phyloP scores from a whole-genome alignment of 495 filamentous ascomycete species.

The Cairneyella variabilis region DNA sequence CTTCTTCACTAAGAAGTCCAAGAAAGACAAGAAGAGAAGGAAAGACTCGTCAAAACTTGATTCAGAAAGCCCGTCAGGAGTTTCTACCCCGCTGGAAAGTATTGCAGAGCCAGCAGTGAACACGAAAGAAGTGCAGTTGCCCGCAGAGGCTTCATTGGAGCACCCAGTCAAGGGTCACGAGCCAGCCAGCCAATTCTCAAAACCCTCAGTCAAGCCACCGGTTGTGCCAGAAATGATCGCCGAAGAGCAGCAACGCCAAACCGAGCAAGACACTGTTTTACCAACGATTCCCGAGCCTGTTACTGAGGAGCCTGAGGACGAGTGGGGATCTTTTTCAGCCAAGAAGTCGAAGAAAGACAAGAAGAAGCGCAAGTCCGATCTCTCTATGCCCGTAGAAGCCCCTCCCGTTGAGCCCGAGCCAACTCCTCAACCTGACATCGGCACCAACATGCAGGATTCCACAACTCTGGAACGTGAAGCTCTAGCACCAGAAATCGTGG shows the following conservation, averaged over 20 bases:
- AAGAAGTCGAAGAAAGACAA: constrained; percentile 34
- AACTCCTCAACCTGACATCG: constrained; percentile 3
- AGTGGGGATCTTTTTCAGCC: constrained; percentile 2
- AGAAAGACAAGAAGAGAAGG: constrained; percentile 27
- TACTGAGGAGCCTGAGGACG: constrained; percentile 5
- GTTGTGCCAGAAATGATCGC: neutral
- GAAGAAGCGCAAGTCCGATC: constrained; percentile 21
- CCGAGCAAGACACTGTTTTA: too few species aligned
- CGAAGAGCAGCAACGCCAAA: too few species aligned
- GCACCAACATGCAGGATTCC: too few species aligned
- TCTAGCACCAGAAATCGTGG: neutral
- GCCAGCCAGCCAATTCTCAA: too few species aligned
- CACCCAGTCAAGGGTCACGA: too few species aligned
- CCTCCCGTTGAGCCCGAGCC: too few species aligned
- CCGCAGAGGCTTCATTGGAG: neutral
- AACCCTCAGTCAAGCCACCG: too few species aligned
- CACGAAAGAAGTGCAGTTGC: neutral
- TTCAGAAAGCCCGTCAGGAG: constrained; percentile 1
- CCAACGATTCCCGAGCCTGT: neutral
- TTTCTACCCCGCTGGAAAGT: constrained; percentile 2
- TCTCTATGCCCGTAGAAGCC: constrained; percentile 2
- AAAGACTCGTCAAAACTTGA: constrained; percentile 1
- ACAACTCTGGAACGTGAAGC: neutral
- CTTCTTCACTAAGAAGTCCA: constrained; percentile 15
- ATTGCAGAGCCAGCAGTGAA: neutral